Conservation (phyloP, 2,329 filamentous ascomycete species). For the Penicillium occitanis region DNA sequence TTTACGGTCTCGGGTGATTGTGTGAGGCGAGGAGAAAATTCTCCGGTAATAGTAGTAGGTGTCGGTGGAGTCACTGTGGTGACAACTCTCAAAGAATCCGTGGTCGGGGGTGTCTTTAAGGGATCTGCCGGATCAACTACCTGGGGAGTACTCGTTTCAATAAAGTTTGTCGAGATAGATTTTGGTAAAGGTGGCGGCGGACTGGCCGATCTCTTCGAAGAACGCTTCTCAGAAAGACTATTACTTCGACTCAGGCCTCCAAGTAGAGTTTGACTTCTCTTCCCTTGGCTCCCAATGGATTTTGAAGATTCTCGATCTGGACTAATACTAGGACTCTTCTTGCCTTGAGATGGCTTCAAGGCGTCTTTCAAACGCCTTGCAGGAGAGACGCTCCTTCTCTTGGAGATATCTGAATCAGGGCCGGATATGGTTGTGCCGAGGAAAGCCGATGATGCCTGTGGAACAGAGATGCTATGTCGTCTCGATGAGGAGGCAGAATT, state of each 20-base stretch:
- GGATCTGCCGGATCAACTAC: constrained; percentile 11
- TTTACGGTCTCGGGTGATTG: constrained; percentile 42
- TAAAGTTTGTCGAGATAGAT: constrained; percentile 35
- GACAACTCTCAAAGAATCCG: constrained; percentile 43
- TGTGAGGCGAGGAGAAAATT: constrained; percentile 32
- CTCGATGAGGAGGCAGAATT: constrained; percentile 33
- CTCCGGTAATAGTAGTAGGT: constrained; percentile 51
- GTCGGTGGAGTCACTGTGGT: constrained; percentile 66
- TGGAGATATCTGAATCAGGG: constrained; percentile 38
- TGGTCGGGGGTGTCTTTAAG: constrained; percentile 36
- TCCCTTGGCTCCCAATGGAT: constrained; percentile 40
- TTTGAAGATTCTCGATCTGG: constrained; percentile 48
- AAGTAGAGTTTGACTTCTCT: constrained; percentile 36
- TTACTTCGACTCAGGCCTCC: constrained; percentile 38
- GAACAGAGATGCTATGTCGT: constrained; percentile 32
- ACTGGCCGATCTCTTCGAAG: constrained; percentile 30
- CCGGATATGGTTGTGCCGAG: constrained; percentile 31
- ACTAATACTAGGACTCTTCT: constrained; percentile 53
- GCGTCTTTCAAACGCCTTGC: constrained; percentile 70
- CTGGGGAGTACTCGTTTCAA: constrained; percentile 21
- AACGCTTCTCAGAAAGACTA: constrained; percentile 37
- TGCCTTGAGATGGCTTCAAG: constrained; percentile 56
- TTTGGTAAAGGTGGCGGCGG: constrained; percentile 36
- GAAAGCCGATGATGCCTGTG: constrained; percentile 45
- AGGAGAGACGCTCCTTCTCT: constrained; percentile 66